phyloP scores from a whole-genome alignment of 1,139 yeast species.

The Hyphopichia fennica region DNA sequence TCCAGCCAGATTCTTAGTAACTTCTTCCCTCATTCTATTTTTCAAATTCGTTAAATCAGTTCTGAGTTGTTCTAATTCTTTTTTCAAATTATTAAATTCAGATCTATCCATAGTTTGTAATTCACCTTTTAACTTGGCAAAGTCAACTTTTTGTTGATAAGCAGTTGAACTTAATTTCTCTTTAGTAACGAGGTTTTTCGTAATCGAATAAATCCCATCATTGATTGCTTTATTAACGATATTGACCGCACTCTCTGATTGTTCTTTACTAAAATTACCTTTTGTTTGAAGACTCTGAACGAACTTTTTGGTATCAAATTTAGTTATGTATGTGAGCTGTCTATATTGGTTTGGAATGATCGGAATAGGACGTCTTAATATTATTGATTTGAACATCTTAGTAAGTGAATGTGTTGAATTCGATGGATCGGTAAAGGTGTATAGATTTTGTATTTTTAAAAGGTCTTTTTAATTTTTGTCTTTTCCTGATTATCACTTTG shows the following conservation, averaged over 20 bases:
- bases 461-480: too few species aligned
- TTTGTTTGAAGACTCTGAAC: slow-evolving; percentile 65
- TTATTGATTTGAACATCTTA: neutral
- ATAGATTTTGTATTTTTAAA: neutral
- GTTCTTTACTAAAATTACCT: slow-evolving; percentile 70
- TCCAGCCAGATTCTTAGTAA: slow-evolving; percentile 86
- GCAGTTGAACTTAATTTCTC: slow-evolving; percentile 81
- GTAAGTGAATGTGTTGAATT: too few species aligned
- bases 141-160: slow-evolving; percentile 94
- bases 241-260: slow-evolving; percentile 77
- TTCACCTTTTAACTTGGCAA: slow-evolving; percentile 91
- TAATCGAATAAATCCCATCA: slow-evolving; percentile 76
- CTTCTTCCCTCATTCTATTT: slow-evolving; percentile 84
- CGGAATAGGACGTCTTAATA: neutral
- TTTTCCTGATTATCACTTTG: neutral
- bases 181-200: slow-evolving; percentile 75
- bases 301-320: slow-evolving; percentile 78
- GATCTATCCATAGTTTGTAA: slow-evolving; percentile 83
- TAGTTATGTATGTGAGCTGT: slow-evolving; percentile 34
- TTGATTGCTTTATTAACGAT: slow-evolving; percentile 76
- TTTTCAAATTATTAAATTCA: slow-evolving; percentile 77
- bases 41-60: slow-evolving; percentile 86
- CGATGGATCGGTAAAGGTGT: too few species aligned
- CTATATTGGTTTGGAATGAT: too few species aligned
- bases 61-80: slow-evolving; percentile 83